Evolutionary conservation across 2,329 filamentous ascomycete genomes (phyloP).

Genomic region (Colletotrichum theobromicola): DNA sequence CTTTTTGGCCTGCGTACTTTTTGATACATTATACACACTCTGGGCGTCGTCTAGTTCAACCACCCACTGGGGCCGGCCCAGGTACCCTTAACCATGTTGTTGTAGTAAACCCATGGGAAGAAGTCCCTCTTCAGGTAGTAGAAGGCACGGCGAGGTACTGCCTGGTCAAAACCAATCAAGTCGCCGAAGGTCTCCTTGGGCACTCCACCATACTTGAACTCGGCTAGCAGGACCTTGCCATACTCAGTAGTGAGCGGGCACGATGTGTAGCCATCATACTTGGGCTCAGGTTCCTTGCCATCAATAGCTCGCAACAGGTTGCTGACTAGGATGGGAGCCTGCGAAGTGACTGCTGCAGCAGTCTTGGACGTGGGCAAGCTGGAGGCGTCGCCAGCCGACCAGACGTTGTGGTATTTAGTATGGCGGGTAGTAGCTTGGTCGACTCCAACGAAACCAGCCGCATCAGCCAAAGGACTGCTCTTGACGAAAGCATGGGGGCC

Average conservation of each 20-base stretch:
- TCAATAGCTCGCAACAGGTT: constrained; percentile 51
- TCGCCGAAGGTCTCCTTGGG: constrained; percentile 67
- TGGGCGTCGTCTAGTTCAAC: constrained; percentile 17
- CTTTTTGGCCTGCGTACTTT: not conserved
- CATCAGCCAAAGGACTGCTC: constrained; percentile 58
- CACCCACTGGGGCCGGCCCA: constrained; percentile 67
- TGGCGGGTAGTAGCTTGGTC: constrained; percentile 57
- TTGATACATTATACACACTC: not conserved
- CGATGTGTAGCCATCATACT: constrained; percentile 61
- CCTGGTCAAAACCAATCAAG: constrained; percentile 62
- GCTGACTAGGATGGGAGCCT: constrained; percentile 55
- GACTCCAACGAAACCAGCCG: constrained; percentile 63
- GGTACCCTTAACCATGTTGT: constrained; percentile 64
- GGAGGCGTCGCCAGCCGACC: constrained; percentile 65
- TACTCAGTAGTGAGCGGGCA: constrained; percentile 61
- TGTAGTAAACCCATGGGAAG: constrained; percentile 70
- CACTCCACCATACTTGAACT: constrained; percentile 68
- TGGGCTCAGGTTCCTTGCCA: constrained; percentile 46
- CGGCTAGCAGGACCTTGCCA: constrained; percentile 66
- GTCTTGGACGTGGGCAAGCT: constrained; percentile 64
- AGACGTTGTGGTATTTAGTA: constrained; percentile 60
- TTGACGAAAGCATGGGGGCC: constrained; percentile 59
- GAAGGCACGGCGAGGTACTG: constrained; percentile 58
- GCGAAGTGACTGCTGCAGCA: constrained; percentile 55
- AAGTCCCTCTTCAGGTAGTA: constrained; percentile 71